Base-by-base conservation (phyloP, 192 early-diverging fungal species). In the Backusella australiensis region DNA sequence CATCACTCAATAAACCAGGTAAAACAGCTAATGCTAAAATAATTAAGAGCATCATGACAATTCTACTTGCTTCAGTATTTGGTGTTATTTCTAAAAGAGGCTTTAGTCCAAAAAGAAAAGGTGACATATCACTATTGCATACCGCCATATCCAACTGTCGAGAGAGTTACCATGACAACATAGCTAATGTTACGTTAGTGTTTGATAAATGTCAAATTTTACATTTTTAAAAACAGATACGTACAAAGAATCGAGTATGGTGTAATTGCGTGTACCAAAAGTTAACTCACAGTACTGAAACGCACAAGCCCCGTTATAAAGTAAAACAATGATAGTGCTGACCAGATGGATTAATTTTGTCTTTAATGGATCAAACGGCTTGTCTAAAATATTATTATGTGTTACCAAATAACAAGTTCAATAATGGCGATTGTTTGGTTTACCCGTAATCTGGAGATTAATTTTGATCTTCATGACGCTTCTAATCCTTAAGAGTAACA, bases 101-200 rank as follows among this genome's bases (percentile, higher is more conserved):
- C 11, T 63, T 35, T 23, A n/a, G 21, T 38, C 42, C 23, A 65
- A 19, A 65, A 19, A 15, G 11, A 12, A 70, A 26, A 41, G 3
- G 52, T 15, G n/a, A 69, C 5, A 46, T 49, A 6, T 63, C 1
- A 63, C 2, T 29, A 63, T 4, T 63, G 4, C 69, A n/a, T 67
- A 77, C 69, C 69, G 34, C 90, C 91, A 69, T 90, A 91, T 17
- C 91, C 90, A 6, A 93, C 91, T 1, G 91, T 91, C 4, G 88
- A 86, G n/a, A 89, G 80, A 1, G 89, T 90, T 49, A 91, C 89
- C 42, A 91, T 80, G 23, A 89, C 82, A 80, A 92, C 88, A 46
- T 90, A 89, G 9, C 56, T 63, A 63, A 63, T 29, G 26, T 14
- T 63, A 11, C 3, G 56, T 63, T 26, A 63, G 29, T 29, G 21